Evolutionary conservation across 345 rosid species (phyloP).

Genomic region (Dipteronia dyeriana): DNA sequence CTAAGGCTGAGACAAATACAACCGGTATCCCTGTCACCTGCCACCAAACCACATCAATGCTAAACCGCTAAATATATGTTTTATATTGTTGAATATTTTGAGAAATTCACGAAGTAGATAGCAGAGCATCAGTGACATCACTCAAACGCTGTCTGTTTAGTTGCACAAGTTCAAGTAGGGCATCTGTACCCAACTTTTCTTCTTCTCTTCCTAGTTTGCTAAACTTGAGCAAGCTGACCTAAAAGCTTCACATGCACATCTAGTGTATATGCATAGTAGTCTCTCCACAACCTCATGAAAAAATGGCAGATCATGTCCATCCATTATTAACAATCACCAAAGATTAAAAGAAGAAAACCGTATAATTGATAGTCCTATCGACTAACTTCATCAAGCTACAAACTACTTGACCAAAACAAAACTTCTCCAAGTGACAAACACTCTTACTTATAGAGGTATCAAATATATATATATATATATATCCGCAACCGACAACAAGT

Average conservation of each 20-base stretch:
- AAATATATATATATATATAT: too few relatives aligned
- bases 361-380: background rate
- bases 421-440: background rate
- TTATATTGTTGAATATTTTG: background rate
- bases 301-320: background rate
- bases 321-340: background rate
- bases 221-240: background rate
- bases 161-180: background rate
- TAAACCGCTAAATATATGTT: background rate
- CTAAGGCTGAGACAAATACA: constrained; percentile 83
- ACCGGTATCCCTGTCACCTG: constrained; percentile 89
- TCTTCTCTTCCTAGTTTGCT: background rate
- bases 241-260: background rate
- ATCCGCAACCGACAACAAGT: background rate
- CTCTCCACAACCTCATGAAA: too few relatives aligned
- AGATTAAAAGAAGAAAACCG: background rate
- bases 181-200: background rate
- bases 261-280: too few relatives aligned
- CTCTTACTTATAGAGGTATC: background rate
- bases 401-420: background rate
- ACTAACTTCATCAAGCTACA: background rate
- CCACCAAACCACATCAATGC: constrained; percentile 16
- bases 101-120: background rate
- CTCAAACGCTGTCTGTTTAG: background rate
- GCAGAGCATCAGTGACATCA: background rate